Evolutionary conservation across 768 basidiomycete species (phyloP).

Genomic region (Thelephora ganbajun): DNA sequence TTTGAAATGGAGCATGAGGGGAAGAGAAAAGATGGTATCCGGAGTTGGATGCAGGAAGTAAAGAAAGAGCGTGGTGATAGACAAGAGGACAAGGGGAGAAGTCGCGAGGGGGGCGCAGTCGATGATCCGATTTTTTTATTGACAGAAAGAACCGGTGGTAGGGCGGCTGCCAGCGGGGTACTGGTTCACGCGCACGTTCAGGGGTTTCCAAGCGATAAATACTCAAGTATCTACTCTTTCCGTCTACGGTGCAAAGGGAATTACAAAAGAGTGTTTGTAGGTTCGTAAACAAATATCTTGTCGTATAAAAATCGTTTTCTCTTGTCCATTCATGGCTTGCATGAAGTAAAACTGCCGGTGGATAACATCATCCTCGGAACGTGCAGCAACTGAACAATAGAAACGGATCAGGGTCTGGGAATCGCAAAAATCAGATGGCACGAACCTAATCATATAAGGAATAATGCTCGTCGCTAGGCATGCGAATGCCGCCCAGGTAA

Average conservation of each 20-base stretch:
- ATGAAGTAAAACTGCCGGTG: conserved; percentile 6
- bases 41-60: conserved; percentile 2
- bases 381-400: conserved; percentile 57
- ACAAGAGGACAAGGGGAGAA: conserved; percentile 5
- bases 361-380: conserved; percentile 40
- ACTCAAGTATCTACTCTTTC: background rate
- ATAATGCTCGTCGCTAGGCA: conserved; percentile 48
- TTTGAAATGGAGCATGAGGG: conserved; percentile 4
- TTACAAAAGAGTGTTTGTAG: no score
- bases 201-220: no score
- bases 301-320: background rate
- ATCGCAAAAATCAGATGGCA: conserved; percentile 1
- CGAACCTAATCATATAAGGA: conserved; percentile 70
- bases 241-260: no score
- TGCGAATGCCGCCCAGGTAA: conserved; percentile 67
- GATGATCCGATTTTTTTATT: no score
- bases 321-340: conserved; percentile 1
- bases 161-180: no score
- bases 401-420: background rate
- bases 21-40: conserved; percentile 4
- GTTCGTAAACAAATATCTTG: background rate
- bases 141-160: no score
- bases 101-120: background rate
- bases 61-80: conserved; percentile 4
- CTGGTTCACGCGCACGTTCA: no score